Percentiles rank a stretch among this genome's conserved stretches.
Evolutionary conservation across 305 asterid genomes (phyloP).

Genomic region (Fraxinus sp.): DNA sequence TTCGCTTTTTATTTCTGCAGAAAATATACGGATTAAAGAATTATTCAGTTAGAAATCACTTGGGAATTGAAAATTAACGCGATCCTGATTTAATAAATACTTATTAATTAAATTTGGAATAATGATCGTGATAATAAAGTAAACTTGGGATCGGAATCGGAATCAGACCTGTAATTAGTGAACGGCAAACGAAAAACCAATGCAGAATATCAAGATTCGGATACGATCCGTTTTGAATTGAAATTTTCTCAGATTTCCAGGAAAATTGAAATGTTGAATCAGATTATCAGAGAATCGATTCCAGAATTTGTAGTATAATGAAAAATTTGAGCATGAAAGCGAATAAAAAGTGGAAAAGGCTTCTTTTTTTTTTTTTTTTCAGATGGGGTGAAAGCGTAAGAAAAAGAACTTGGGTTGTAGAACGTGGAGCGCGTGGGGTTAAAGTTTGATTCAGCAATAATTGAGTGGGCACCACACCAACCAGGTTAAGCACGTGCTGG

Average conservation of each 20-base stretch:
- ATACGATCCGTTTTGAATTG: conserved; percentile 8
- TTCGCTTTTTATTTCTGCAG: conserved; percentile 22
- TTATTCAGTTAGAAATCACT: background rate
- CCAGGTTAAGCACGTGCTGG: background rate
- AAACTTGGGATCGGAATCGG: conserved; percentile 16
- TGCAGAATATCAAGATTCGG: conserved; percentile 24
- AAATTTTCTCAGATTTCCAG: background rate
- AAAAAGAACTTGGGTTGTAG: background rate
- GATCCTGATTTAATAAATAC: conserved; percentile 16
- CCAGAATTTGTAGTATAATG: conserved; percentile 5
- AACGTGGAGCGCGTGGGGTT: conserved; percentile 26
- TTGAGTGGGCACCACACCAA: background rate
- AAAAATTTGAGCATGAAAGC: conserved; percentile 17
- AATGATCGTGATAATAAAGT: conserved; percentile 10
- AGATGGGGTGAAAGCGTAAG: conserved; percentile 2
- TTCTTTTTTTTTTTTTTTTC: background rate
- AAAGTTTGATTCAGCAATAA: background rate
- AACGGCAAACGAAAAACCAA: conserved; percentile 23
- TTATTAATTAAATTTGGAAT: conserved; percentile 13
- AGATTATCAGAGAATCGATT: conserved; percentile 1
- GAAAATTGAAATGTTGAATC: background rate
- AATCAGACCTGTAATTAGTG: conserved; percentile 37
- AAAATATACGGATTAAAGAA: conserved; percentile 16
- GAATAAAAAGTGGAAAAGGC: conserved; percentile 14
- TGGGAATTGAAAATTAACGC: background rate